These are phyloP conservation scores for Cercospora canescens DNA, from an alignment of 2,329 filamentous ascomycete genomes.

Conservation along the genomic window DNA sequence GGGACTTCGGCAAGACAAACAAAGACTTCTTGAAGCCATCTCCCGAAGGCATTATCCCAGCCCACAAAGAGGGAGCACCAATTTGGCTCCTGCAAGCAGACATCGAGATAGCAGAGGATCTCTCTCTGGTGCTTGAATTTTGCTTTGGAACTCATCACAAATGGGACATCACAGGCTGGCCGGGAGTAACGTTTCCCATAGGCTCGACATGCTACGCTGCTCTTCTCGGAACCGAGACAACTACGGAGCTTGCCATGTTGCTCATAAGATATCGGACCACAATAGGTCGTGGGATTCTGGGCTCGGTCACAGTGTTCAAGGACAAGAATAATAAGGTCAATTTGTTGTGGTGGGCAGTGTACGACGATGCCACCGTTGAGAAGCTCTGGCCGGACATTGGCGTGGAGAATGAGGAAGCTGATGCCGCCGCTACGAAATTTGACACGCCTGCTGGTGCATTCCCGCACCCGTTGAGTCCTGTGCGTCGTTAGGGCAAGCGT, in stretches of 20 bases:
- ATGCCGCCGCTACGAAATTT: not conserved
- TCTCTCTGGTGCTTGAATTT: not conserved
- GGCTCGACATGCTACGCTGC: not conserved
- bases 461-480: not conserved
- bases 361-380: not conserved
- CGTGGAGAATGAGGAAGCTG: not conserved
- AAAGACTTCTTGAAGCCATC: not conserved
- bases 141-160: not conserved
- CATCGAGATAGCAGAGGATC: not conserved
- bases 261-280: not conserved
- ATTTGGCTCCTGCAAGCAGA: not conserved
- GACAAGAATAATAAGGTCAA: not conserved
- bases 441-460: not conserved
- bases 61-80: not conserved
- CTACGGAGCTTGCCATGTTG: not conserved
- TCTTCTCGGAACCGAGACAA: not conserved
- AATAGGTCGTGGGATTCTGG: not conserved
- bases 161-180: not conserved
- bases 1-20: not conserved
- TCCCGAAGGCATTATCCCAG: not conserved
- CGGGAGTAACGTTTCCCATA: conserved; percentile 1
- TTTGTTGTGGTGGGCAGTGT: conserved; percentile 2
- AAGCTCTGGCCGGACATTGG: not conserved
- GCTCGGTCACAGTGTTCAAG: not conserved
- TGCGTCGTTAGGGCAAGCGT: not conserved